A percentile compares a stretch with the other conserved stretches of the same genome.
These are phyloP conservation scores for Boletales sp. DNA, from an alignment of 768 basidiomycete genomes.

Conservation along the genomic window DNA sequence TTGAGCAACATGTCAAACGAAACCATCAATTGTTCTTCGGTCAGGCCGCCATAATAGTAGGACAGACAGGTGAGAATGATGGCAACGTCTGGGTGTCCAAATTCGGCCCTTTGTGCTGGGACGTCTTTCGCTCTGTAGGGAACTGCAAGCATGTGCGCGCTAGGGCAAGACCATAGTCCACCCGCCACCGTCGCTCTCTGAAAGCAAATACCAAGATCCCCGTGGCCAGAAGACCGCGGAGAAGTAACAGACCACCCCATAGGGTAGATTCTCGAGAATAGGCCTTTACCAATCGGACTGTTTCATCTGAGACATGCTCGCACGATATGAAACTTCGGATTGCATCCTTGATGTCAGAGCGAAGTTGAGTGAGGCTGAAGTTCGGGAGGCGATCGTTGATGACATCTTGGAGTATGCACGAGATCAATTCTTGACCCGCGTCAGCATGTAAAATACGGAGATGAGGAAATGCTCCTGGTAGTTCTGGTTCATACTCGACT, in stretches of 20 bases:
- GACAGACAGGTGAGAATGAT: constrained; percentile 35
- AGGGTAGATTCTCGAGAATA: neutral
- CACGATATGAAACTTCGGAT: constrained; percentile 24
- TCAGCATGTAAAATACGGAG: constrained; percentile 19
- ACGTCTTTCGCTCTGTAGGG: constrained; percentile 39
- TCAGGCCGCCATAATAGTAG: constrained; percentile 36
- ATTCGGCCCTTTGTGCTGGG: constrained; percentile 36
- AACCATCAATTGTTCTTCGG: constrained; percentile 22
- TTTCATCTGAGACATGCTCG: neutral
- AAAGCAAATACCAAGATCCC: constrained; percentile 32
- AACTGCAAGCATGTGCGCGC: constrained; percentile 32
- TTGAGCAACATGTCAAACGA: constrained; percentile 29
- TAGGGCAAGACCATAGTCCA: constrained; percentile 35
- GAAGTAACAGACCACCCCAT: constrained; percentile 26
- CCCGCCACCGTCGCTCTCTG: constrained; percentile 36
- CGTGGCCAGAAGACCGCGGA: constrained; percentile 33
- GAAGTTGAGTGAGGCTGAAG: constrained; percentile 13
- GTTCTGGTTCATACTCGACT: constrained; percentile 17
- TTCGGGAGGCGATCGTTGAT: constrained; percentile 13
- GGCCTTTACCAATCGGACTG: constrained; percentile 6
- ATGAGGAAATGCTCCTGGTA: constrained; percentile 20
- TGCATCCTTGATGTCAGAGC: neutral
- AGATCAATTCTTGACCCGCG: constrained; percentile 11
- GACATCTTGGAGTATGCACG: constrained; percentile 12
- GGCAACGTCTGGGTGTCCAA: constrained; percentile 36